Base-by-base conservation (phyloP, 2,329 filamentous ascomycete genomes). In the Fusarium miscanthi region DNA sequence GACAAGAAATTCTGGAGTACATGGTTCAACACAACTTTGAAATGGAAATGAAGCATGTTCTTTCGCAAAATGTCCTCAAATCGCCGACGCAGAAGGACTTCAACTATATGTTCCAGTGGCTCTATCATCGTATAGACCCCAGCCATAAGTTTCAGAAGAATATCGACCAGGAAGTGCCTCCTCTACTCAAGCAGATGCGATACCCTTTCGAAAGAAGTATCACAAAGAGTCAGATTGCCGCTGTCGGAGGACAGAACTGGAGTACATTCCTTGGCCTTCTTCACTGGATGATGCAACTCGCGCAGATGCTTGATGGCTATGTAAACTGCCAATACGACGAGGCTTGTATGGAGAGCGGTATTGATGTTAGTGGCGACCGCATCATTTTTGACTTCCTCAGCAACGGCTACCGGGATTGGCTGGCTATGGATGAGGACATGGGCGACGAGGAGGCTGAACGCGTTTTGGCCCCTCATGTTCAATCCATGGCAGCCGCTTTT, bases 241-340 rank as follows among this genome's bases (percentile, higher is more conserved):
- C 97, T 4, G 96, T 98, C 0, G 96, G 96, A 73, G 95, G 95
- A 6, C 94, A 97, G 82, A 98, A 98, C 80, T 99, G 96, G 96
- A 93, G 93, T 70, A 96, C 94, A 0, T 98, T 99, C 78, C 85
- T 99, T 17, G 96, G 95, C 0, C 85, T 99, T 80, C 86, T 99
- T 56, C 95, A 99, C 83, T 99, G 96, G 96, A 95, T 99, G 91
- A 97, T 99, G 95, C 95, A 98, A 82, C 86, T 99, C 57, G 94
- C 94, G 8, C 92, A 95, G 75, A 97, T 98, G 92, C 89, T 98
- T 78, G 95, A 98, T 70, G 89, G 93, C 27, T 98, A 95, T 79
- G 86, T 89, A 3, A 82, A 85, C 60, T 92, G 94, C 65, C 90
- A 90, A 51, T 99, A 97, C 80, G 94, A 98, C 74, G 93, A 97